Evolutionary conservation across 495 filamentous ascomycete species (phyloP), one percentile per base, ranked within the genome.

Genomic region (Penicillium simplicissimum): DNA sequence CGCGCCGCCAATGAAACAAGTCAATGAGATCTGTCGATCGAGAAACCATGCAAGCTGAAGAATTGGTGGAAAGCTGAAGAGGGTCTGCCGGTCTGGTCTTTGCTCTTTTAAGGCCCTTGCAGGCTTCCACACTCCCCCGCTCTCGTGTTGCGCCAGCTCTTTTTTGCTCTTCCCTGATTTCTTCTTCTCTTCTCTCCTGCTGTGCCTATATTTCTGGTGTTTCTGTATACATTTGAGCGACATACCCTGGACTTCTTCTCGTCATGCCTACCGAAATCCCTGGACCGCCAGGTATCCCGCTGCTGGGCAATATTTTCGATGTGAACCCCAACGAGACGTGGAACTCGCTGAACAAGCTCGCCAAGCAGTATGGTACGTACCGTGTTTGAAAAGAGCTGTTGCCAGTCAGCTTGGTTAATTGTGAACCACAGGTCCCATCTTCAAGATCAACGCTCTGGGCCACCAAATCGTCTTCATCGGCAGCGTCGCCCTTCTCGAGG

Each of bases 261-360:
- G 14, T 43, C n/a, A 82, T 82, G 79, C 59, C 78, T 37, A 66
- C 67, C 15, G 67, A 74, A 19, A 90, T 91, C 59, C 89, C 89
- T 10, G 78, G 84, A 58, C 89, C 88, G 25, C 83, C 84, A 17
- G 87, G 87, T 6, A 62, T 91, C 17, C 89, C 88, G 0, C 58
- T 92, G 31, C 64, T 92, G 6, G 89, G 89, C 1, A 92, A 92
- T 67, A 68, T 91, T 40, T 82, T 84, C 35, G 83, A 88, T 55
- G 64, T 92, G 52, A 79, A 88, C 60, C 77, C 82, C 2, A 81
- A 72, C 48, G 84, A 90, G 54, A 85, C 86, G 8, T 85, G 85
- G 82, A 77, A 74, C 52, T 88, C 86, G 3, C 76, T 91, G 14
- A 82, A 83, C 67, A 80, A 82, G 13, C 74, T 92, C 14, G 82